A percentile compares a stretch with the other conserved stretches of the same genome.
These are phyloP conservation scores for Plasmodium billcollinsi DNA, from an alignment of 169 alveolate genomes.

Conservation along the genomic window DNA sequence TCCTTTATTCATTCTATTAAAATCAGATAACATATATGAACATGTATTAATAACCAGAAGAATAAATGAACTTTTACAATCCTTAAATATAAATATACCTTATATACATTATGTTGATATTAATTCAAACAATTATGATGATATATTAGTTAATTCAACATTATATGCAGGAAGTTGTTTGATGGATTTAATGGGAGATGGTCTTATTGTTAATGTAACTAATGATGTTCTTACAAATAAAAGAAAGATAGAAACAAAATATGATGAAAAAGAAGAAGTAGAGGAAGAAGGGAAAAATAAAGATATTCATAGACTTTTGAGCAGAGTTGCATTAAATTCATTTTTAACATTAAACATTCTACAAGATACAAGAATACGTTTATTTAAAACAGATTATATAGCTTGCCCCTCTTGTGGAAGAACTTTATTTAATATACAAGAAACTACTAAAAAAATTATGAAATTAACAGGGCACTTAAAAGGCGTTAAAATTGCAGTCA, in stretches of 20 bases:
- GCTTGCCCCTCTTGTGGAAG: slow-evolving; percentile 94
- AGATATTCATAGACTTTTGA: neutral
- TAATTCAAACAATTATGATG: slow-evolving; percentile 34
- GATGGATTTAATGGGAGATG: slow-evolving; percentile 75
- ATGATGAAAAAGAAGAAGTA: neutral
- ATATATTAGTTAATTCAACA: slow-evolving; percentile 54
- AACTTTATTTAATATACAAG: slow-evolving; percentile 89
- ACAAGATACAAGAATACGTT: slow-evolving; percentile 89
- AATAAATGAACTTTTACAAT: slow-evolving; percentile 42
- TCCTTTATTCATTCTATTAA: slow-evolving; percentile 43
- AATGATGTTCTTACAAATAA: neutral
- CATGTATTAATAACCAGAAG: slow-evolving; percentile 65
- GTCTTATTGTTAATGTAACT: slow-evolving; percentile 46
- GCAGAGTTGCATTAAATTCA: slow-evolving; percentile 56
- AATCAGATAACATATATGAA: slow-evolving; percentile 46
- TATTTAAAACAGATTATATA: slow-evolving; percentile 90
- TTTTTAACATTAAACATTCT: slow-evolving; percentile 57
- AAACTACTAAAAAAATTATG: slow-evolving; percentile 86
- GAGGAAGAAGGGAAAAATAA: neutral
- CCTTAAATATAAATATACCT: slow-evolving; percentile 40
- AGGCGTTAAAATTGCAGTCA: slow-evolving; percentile 91
- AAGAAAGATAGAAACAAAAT: neutral
- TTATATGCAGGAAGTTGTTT: slow-evolving; percentile 60
- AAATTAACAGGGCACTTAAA: slow-evolving; percentile 90
- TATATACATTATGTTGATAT: slow-evolving; percentile 57